These are phyloP conservation scores for Tolypocladium ovalisporum DNA, from an alignment of 2,329 filamentous ascomycete genomes.

Conservation along the genomic window DNA sequence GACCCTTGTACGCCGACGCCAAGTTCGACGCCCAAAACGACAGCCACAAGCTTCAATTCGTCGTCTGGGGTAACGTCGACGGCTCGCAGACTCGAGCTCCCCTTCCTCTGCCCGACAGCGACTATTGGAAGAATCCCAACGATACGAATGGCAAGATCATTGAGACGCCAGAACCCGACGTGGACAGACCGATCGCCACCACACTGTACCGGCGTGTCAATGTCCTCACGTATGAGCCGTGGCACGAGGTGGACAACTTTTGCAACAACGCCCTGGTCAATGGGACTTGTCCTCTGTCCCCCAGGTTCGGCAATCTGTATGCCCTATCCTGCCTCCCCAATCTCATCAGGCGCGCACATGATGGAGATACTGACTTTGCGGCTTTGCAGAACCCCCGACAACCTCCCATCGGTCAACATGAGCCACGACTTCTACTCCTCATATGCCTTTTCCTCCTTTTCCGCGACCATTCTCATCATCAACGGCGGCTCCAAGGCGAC, in stretches of 20 bases:
- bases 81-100: slow-evolving; percentile 49
- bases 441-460: slow-evolving; percentile 78
- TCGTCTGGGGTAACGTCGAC: slow-evolving; percentile 83
- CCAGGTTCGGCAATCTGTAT: slow-evolving; percentile 49
- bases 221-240: slow-evolving; percentile 69
- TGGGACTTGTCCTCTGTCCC: slow-evolving; percentile 62
- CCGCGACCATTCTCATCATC: slow-evolving; percentile 60
- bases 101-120: slow-evolving; percentile 49
- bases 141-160: slow-evolving; percentile 66
- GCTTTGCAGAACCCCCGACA: slow-evolving; percentile 22
- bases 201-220: slow-evolving; percentile 64
- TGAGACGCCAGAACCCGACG: slow-evolving; percentile 39
- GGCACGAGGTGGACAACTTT: slow-evolving; percentile 45
- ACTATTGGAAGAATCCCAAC: slow-evolving; percentile 51
- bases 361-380: not conserved
- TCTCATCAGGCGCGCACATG: not conserved
- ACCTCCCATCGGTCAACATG: slow-evolving; percentile 63
- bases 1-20: slow-evolving; percentile 64
- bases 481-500: slow-evolving; percentile 58
- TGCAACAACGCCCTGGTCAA: slow-evolving; percentile 52
- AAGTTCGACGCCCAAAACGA: slow-evolving; percentile 53
- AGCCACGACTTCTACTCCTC: slow-evolving; percentile 66
- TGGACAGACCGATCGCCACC: slow-evolving; percentile 46
- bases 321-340: too few species aligned
- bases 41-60: slow-evolving; percentile 60